Percentiles rank a stretch among this genome's conserved stretches.
Conservation (phyloP, 176 grass and related monocot species). For the Alopecurus myosuroides region DNA sequence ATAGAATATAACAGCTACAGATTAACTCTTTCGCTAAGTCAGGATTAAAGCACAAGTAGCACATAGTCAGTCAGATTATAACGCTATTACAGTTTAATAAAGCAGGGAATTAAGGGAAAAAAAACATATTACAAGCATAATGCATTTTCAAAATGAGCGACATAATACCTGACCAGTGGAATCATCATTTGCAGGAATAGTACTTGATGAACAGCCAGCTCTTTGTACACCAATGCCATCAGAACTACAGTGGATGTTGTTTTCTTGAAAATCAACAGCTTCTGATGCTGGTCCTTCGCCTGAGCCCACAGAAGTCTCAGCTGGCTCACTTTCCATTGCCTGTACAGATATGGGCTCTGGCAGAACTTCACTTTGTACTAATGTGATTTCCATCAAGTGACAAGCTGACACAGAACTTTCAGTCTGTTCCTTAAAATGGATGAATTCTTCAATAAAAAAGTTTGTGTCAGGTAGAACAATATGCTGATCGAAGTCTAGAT, state of each 20-base stretch:
- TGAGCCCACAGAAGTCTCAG: neutral
- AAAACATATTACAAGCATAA: neutral
- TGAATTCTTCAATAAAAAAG: slow-evolving; percentile 56
- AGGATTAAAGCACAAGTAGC: neutral
- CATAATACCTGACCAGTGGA: slow-evolving; percentile 35
- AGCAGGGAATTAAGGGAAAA: too few relatives aligned
- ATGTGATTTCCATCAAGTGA: slow-evolving; percentile 21
- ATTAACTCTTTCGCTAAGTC: neutral
- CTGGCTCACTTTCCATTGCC: slow-evolving; percentile 10
- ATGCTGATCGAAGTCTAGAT: slow-evolving; percentile 31
- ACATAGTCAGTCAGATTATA: too few relatives aligned
- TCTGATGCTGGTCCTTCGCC: neutral
- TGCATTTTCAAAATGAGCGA: neutral
- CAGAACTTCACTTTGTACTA: neutral
- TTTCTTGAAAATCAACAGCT: slow-evolving; percentile 27
- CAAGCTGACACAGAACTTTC: neutral
- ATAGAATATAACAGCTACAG: neutral
- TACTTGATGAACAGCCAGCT: slow-evolving; percentile 13
- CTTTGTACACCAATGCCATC: slow-evolving; percentile 9
- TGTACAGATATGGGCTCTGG: slow-evolving; percentile 3
- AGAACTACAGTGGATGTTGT: slow-evolving; percentile 7
- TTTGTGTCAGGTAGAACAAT: slow-evolving; percentile 46
- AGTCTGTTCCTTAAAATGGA: slow-evolving; percentile 31
- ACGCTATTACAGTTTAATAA: too few relatives aligned
- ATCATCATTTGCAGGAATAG: slow-evolving; percentile 21